phyloP scores from a whole-genome alignment of 2,329 filamentous ascomycete species.

The Epichloe coenophiala region DNA sequence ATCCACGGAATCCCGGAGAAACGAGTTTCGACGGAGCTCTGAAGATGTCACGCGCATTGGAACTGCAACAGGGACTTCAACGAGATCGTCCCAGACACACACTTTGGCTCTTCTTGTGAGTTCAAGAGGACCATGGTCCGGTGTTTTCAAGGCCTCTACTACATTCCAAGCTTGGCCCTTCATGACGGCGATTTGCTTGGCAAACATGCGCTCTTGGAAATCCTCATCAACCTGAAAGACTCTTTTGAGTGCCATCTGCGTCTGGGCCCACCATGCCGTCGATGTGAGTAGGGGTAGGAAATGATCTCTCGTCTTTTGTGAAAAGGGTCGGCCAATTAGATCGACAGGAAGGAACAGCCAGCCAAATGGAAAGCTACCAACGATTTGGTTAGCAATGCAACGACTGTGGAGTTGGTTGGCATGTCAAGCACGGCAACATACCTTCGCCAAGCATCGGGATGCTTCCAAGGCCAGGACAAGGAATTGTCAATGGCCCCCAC shows the following conservation, averaged over 20 bases:
- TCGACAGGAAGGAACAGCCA: slow-evolving; percentile 97
- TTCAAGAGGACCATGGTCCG: slow-evolving; percentile 86
- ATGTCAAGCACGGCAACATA: slow-evolving; percentile 11
- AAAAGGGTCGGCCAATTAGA: slow-evolving; percentile 90
- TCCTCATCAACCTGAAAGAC: slow-evolving; percentile 88
- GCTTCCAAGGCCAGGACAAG: slow-evolving; percentile 97
- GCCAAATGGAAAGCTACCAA: slow-evolving; percentile 84
- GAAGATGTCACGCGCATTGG: slow-evolving; percentile 73
- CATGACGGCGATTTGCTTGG: slow-evolving; percentile 96
- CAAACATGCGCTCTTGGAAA: slow-evolving; percentile 98
- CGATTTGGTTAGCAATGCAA: slow-evolving; percentile 11
- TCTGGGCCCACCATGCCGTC: slow-evolving; percentile 93
- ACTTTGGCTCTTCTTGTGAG: slow-evolving; percentile 81
- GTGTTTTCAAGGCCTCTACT: slow-evolving; percentile 86
- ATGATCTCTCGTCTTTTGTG: slow-evolving; percentile 81
- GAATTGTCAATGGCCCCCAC: slow-evolving; percentile 97
- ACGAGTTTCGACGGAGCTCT: slow-evolving; percentile 61
- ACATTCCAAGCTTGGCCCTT: slow-evolving; percentile 99
- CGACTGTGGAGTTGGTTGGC: background rate
- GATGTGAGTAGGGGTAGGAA: slow-evolving; percentile 94
- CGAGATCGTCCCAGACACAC: slow-evolving; percentile 95
- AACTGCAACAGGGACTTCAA: slow-evolving; percentile 89
- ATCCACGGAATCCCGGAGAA: slow-evolving; percentile 40
- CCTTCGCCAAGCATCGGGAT: slow-evolving; percentile 75
- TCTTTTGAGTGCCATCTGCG: slow-evolving; percentile 69